Evolutionary conservation across 2,329 filamentous ascomycete genomes (phyloP).

Genomic region (Ophiostoma fasciatum): DNA sequence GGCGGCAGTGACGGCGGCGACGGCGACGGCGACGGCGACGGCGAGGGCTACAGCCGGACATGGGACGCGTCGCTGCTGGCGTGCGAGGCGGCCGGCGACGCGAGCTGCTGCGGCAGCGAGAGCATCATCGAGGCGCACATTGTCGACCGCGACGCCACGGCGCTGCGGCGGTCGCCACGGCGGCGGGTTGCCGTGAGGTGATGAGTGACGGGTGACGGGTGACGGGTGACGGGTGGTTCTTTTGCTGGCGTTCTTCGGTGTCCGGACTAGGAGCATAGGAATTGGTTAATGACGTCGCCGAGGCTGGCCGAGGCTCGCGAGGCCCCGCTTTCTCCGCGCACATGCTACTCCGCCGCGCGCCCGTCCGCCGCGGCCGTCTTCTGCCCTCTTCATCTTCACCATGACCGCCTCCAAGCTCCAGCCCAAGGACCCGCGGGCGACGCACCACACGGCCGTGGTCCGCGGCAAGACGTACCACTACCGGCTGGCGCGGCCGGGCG

Average conservation of each 20-base stretch:
- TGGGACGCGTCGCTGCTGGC: neutral
- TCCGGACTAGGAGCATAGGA: too few relatives aligned
- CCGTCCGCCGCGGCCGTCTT: too few relatives aligned
- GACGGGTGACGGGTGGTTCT: too few relatives aligned
- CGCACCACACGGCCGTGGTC: constrained; percentile 46
- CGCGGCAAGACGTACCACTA: constrained; percentile 60
- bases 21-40: neutral
- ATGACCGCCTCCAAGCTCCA: constrained; percentile 44
- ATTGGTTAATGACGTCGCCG: too few relatives aligned
- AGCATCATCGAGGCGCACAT: constrained; percentile 12
- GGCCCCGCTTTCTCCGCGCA: too few relatives aligned
- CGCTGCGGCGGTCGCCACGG: constrained; percentile 11
- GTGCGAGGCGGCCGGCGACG: neutral
- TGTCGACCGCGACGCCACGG: constrained; percentile 8
- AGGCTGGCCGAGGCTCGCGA: too few relatives aligned
- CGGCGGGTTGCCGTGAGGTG: too few relatives aligned
- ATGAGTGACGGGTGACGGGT: too few relatives aligned
- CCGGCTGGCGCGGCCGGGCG: constrained; percentile 34
- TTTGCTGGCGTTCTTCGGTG: too few relatives aligned
- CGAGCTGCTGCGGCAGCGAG: constrained; percentile 1
- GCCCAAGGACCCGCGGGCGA: constrained; percentile 50
- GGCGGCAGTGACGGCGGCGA: neutral
- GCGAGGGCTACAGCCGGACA: neutral
- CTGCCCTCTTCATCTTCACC: neutral
- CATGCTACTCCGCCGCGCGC: too few relatives aligned